Evolutionary conservation across 2,329 filamentous ascomycete genomes (phyloP), one percentile per base, ranked within the genome.

Genomic region (Fusarium sp.): DNA sequence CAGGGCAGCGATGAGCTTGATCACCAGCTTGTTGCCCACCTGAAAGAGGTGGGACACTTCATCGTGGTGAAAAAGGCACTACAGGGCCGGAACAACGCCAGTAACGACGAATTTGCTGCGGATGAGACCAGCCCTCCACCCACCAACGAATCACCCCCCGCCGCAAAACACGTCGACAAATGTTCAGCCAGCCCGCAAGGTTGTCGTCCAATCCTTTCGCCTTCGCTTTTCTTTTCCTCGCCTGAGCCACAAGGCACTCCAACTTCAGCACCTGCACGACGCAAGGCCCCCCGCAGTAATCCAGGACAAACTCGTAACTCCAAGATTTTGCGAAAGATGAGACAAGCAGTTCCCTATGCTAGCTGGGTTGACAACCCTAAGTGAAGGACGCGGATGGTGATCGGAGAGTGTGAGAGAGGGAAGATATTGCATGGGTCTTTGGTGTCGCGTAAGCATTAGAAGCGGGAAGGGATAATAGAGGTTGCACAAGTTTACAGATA

Each of bases 351-450:
- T 0, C 33, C 33, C 7, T 54, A 39, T 39, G 50, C 33, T 14
- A 54, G 24, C 26, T 54, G 50, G 50, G 15, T 39, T 28, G 20
- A 54, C 8, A 54, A 16, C 3, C 24, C 50, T 6, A 38, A 28
- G 3, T 54, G 2, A 54, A 5, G 7, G n/a, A 7, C 13, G 3
- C 3, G 7, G 22, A n/a, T 31, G 10, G 7, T 1, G 8, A 51
- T 33, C 7, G 4, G 4, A 24, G 8, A 26, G 14, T 16, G 7
- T 35, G 9, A 35, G 16, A 16, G 16, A 10, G 33, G 33, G 4
- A 7, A 22, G 2, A 14, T 2, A 16, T 22, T 7, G 20, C 2
- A 38, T 7, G 2, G 1, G 6, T 4, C 2, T 18, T 14, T 28
- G 14, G 10, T 3, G 9, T 6, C 3, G 4, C 6, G 24, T 8